These are phyloP conservation scores for Irpex sp. DNA, from an alignment of 1,284 basidiomycete species.

Conservation along the genomic window DNA sequence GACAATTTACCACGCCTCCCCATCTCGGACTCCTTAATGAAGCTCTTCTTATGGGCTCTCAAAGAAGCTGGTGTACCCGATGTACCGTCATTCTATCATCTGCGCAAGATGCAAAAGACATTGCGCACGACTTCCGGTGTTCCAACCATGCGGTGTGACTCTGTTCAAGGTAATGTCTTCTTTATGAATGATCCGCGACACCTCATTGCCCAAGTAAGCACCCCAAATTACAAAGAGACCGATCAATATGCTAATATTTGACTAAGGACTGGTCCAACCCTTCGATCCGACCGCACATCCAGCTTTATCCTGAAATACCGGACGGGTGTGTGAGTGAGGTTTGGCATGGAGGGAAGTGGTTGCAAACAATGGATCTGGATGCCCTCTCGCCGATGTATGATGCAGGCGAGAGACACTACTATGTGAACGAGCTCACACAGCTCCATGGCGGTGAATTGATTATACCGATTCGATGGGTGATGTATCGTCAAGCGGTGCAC, in stretches of 20 bases:
- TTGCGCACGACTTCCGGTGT: constrained; percentile 3
- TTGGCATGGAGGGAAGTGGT: constrained; percentile 3
- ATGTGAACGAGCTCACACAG: constrained; percentile 2
- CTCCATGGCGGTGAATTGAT: background rate
- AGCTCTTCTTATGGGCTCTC: constrained; percentile 32
- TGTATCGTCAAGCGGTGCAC: background rate
- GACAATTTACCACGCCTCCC: constrained; percentile 31
- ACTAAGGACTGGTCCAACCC: constrained; percentile 8
- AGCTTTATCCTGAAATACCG: constrained; percentile 5
- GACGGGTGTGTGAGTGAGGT: background rate
- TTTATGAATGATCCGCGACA: background rate
- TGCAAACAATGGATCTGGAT: background rate
- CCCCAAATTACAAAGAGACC: no score
- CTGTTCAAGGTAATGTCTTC: background rate
- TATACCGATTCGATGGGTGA: background rate
- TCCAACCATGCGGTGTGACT: background rate
- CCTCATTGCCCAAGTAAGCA: background rate
- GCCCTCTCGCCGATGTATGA: constrained; percentile 2
- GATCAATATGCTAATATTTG: background rate
- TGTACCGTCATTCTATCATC: constrained; percentile 28
- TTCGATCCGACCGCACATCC: background rate
- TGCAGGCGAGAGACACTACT: constrained; percentile 3
- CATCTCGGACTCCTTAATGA: constrained; percentile 31
- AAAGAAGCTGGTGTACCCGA: constrained; percentile 24
- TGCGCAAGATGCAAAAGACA: constrained; percentile 23